Conservation (phyloP, 345 rosid species). For the Ailanthus altissimus region DNA sequence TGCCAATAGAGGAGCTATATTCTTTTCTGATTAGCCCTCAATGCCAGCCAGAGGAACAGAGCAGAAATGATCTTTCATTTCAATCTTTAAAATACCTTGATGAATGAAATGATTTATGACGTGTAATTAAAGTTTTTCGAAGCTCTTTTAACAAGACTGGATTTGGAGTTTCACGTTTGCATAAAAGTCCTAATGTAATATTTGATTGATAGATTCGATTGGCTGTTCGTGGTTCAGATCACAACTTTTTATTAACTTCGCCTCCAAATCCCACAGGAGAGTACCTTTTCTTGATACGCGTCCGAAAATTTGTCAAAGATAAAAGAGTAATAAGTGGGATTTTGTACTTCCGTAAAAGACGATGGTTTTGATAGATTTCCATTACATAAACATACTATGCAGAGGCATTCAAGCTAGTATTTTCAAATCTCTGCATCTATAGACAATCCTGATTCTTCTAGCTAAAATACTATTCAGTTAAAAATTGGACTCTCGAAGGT, state of each 20-base stretch:
- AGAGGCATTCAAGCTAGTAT: not conserved
- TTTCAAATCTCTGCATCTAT: not conserved
- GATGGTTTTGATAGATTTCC: not conserved
- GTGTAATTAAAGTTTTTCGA: not conserved
- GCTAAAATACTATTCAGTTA: not conserved
- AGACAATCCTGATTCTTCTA: not conserved
- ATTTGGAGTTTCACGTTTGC: not conserved
- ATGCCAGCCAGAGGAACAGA: not conserved
- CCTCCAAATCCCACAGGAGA: not conserved
- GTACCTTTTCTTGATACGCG: not conserved
- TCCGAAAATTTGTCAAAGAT: not conserved
- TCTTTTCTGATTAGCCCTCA: constrained; percentile 20
- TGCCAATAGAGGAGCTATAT: constrained; percentile 24
- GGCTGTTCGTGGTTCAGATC: not conserved
- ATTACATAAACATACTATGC: not conserved
- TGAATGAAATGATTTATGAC: not conserved
- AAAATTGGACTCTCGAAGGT: not conserved
- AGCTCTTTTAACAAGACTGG: not conserved
- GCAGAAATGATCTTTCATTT: not conserved
- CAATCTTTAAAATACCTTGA: constrained; percentile 6
- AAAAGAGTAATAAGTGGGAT: not conserved
- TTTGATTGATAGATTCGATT: not conserved
- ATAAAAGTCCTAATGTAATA: not conserved
- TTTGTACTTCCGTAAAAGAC: not conserved
- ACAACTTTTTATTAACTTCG: not conserved